Base-by-base conservation (phyloP, 352 stramenopile species). In the Pythium brassicae region DNA sequence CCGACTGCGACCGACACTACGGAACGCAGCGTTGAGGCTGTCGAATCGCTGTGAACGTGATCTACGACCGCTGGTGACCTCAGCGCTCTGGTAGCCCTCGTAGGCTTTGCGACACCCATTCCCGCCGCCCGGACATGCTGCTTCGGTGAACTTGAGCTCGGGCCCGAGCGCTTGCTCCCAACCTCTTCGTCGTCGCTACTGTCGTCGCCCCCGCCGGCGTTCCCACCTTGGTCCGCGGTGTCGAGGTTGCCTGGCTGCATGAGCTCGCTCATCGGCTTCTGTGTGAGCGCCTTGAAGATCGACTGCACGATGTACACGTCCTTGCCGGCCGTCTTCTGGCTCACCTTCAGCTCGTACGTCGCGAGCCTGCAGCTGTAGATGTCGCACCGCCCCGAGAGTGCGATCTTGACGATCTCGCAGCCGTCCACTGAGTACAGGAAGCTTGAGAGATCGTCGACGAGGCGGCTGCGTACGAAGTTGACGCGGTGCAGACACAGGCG, bases 281-380 rank as follows among this genome's bases (percentile, higher is more conserved):
- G 69, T 7, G 53, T 51, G 12, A 76, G 43, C 10, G 50, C 56
- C 54, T 74, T 76, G 63, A 68, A 72, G 43, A 81, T 65, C 19
- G 72, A 78, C 59, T 69, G 51, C 27, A 81, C 72, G 12, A 57
- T 59, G 61, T 67, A 81, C 14, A 67, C 53, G 29, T 67, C 49
- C 15, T 62, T 72, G 32, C 47, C 56, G 11, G 45, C 22, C 0
- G 35, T 58, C 51, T 74, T 78, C 51, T 78, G 69, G 8, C 50
- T 54, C 40, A 81, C 26, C 45, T 76, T 64, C 35, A 81, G 19
- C 53, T 81, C 72, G 61, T 73, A 81, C 47, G 63, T 74, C 47
- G 74, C 76, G 26, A 74, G 66, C 11, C 55, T 61, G 42, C 69
- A 81, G 47, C 67, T 63, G 54, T 78, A 76, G 50, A 78, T 66